These are phyloP conservation scores for Saturnispora gosingensis DNA, from an alignment of 805 yeast genomes.

Conservation along the genomic window DNA sequence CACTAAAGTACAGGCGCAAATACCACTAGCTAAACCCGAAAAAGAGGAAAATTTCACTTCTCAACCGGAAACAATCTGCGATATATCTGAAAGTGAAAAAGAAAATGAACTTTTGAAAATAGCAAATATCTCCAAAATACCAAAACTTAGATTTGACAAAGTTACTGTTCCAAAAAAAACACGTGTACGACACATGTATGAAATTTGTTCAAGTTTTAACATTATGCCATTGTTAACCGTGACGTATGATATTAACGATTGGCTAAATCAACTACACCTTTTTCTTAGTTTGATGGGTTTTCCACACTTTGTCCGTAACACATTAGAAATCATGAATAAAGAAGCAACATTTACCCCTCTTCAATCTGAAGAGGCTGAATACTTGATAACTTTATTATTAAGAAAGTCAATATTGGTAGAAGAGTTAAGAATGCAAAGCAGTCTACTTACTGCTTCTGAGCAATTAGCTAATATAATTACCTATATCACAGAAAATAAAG, in stretches of 20 bases:
- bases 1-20: background rate
- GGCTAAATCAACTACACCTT: constrained; percentile 3
- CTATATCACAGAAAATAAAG: background rate
- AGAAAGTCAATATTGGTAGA: background rate
- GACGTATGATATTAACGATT: background rate
- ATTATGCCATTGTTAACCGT: background rate
- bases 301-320: background rate
- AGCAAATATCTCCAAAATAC: background rate
- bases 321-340: background rate
- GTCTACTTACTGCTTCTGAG: constrained; percentile 1
- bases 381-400: background rate
- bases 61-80: background rate
- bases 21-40: background rate
- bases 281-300: background rate
- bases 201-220: background rate
- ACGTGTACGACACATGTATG: background rate
- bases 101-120: background rate
- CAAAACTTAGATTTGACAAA: background rate
- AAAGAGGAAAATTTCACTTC: background rate
- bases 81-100: background rate
- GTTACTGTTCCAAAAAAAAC: background rate
- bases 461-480: constrained; percentile 2
- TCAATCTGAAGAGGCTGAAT: background rate
- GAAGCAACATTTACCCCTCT: background rate
- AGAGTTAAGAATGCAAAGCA: constrained; percentile 1